phyloP scores from a whole-genome alignment of 805 yeast species.

The Lachancea quebecensis region DNA sequence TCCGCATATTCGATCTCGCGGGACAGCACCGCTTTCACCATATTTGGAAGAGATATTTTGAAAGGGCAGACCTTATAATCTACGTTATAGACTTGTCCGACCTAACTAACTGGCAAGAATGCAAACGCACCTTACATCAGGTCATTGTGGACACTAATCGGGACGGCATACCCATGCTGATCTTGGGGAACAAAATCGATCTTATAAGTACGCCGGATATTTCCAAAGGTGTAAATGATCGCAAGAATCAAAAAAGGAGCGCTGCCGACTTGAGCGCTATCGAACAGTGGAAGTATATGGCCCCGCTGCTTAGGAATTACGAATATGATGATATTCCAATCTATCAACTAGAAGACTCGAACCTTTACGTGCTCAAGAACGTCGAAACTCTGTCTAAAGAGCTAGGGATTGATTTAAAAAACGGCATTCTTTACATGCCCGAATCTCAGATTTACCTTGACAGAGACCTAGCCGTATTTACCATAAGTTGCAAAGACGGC shows the following conservation, averaged over 20 bases:
- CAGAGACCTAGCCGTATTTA: constrained; percentile 18
- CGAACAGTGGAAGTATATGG: constrained; percentile 10
- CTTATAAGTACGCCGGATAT: constrained; percentile 7
- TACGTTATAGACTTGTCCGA: constrained; percentile 22
- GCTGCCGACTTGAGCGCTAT: constrained; percentile 1
- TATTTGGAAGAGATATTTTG: constrained; percentile 19
- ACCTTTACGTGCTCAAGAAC: constrained; percentile 15
- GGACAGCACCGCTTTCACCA: constrained; percentile 21
- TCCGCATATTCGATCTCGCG: constrained; percentile 18
- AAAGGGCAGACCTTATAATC: constrained; percentile 17
- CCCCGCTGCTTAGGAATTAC: constrained; percentile 15
- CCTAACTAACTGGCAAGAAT: constrained; percentile 12
- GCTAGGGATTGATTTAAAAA: constrained; percentile 17
- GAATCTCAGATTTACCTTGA: constrained; percentile 12
- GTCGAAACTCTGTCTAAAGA: constrained; percentile 17
- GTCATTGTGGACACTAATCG: constrained; percentile 16
- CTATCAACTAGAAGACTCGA: constrained; percentile 11
- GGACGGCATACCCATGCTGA: constrained; percentile 17
- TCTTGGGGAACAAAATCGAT: constrained; percentile 20
- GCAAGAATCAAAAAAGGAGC: constrained; percentile 1
- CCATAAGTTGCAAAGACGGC: constrained; percentile 20
- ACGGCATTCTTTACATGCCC: constrained; percentile 13
- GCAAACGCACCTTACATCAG: constrained; percentile 11
- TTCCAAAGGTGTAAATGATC: not conserved
- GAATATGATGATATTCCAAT: constrained; percentile 15